Conservation (phyloP, 148 eudicot genomes). For the Persicaria maculosa region DNA sequence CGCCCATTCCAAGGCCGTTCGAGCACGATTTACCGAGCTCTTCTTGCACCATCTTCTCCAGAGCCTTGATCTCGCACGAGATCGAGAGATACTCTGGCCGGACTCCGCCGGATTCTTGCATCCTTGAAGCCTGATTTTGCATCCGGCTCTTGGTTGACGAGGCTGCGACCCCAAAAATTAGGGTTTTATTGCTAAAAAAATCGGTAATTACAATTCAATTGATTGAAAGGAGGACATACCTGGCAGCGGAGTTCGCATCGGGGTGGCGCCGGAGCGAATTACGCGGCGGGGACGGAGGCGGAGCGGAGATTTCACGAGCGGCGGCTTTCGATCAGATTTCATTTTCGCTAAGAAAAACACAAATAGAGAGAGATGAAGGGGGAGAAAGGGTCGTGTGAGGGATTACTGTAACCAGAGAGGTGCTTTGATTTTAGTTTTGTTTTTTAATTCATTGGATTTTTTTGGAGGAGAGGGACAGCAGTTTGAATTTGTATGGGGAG, state of each 20-base stretch:
- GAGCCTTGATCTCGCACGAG: constrained; percentile 46
- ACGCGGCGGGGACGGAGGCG: constrained; percentile 51
- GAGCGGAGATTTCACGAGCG: constrained; percentile 61
- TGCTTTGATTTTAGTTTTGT: neutral
- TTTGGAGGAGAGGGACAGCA: constrained; percentile 1
- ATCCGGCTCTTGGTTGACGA: constrained; percentile 26
- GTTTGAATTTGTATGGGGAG: constrained; percentile 14
- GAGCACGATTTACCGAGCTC: constrained; percentile 22
- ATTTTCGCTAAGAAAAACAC: constrained; percentile 11
- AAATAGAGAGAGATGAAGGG: neutral
- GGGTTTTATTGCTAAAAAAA: neutral
- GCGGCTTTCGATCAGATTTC: constrained; percentile 66
- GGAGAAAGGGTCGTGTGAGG: neutral
- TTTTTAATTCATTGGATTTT: neutral
- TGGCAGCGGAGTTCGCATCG: constrained; percentile 43
- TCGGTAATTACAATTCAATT: neutral
- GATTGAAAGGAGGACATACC: constrained; percentile 26
- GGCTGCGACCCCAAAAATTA: neutral
- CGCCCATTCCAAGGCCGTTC: neutral
- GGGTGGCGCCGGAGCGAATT: constrained; percentile 41
- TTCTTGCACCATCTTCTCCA: constrained; percentile 48
- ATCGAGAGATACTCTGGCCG: constrained; percentile 41
- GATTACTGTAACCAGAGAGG: constrained; percentile 4
- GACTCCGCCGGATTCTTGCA: constrained; percentile 24
- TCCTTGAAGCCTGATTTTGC: constrained; percentile 17